Conservation (phyloP, 2,329 filamentous ascomycete genomes). For the Phyllosticta paracitricarpa region DNA sequence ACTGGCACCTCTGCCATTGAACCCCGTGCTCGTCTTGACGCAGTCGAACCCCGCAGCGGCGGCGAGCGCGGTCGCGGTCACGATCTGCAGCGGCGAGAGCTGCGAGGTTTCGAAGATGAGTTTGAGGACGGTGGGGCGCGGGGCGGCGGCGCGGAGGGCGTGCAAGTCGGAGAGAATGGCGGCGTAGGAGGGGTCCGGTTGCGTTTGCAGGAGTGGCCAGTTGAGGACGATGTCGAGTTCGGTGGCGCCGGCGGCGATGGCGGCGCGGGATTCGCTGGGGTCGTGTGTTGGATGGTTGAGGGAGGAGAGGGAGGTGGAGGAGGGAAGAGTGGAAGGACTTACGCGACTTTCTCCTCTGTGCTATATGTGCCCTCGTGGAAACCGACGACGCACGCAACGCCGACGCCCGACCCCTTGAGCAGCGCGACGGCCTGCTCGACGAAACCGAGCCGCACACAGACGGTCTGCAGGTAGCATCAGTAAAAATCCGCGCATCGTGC, state of each 20-base stretch:
- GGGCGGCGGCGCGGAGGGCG: slow-evolving; percentile 40
- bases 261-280: slow-evolving; percentile 37
- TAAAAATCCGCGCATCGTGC: background rate
- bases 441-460: slow-evolving; percentile 46
- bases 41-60: slow-evolving; percentile 46
- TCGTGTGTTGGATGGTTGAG: background rate
- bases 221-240: slow-evolving; percentile 54
- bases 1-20: slow-evolving; percentile 45
- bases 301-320: background rate
- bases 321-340: slow-evolving; percentile 4
- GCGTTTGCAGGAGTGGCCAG: slow-evolving; percentile 33
- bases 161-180: slow-evolving; percentile 44
- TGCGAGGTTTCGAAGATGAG: slow-evolving; percentile 51
- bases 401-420: slow-evolving; percentile 39
- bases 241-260: slow-evolving; percentile 40
- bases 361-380: slow-evolving; percentile 50
- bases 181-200: slow-evolving; percentile 11
- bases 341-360: slow-evolving; percentile 39
- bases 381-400: slow-evolving; percentile 48
- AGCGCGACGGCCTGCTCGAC: slow-evolving; percentile 42
- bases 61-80: slow-evolving; percentile 44
- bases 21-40: slow-evolving; percentile 53
- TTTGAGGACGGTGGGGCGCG: slow-evolving; percentile 37
- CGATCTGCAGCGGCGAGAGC: slow-evolving; percentile 38
- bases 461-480: slow-evolving; percentile 34